Conservation (phyloP, 176 grass and related monocot species). For the Pharus latifolius region DNA sequence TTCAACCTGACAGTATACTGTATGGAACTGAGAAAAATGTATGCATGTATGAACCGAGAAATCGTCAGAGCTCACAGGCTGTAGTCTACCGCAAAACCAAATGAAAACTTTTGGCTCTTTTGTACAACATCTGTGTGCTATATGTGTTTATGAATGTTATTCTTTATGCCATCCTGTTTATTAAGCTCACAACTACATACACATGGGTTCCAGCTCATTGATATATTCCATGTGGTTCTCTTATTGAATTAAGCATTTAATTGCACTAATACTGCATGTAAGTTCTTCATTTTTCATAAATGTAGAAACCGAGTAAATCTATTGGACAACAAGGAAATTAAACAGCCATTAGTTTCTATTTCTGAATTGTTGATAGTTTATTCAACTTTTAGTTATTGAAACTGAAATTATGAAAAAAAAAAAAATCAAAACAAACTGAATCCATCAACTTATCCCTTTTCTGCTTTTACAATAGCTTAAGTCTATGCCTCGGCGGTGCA, state of each 20-base stretch:
- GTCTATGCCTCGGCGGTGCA: too few relatives aligned
- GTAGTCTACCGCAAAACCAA: neutral
- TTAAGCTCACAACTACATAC: too few relatives aligned
- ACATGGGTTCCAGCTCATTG: too few relatives aligned
- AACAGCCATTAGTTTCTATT: neutral
- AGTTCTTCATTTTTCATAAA: neutral
- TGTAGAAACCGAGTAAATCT: neutral
- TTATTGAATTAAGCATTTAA: neutral
- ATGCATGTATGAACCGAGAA: neutral
- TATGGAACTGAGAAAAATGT: too few relatives aligned
- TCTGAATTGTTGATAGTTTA: neutral
- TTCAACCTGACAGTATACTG: too few relatives aligned
- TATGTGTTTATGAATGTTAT: too few relatives aligned
- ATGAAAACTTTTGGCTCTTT: neutral
- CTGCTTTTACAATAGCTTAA: too few relatives aligned
- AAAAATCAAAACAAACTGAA: too few relatives aligned
- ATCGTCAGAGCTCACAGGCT: neutral
- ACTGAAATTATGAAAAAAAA: too few relatives aligned
- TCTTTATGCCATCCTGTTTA: neutral
- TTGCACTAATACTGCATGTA: neutral
- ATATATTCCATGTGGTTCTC: too few relatives aligned
- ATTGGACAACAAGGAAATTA: neutral
- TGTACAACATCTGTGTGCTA: neutral
- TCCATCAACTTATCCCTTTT: too few relatives aligned
- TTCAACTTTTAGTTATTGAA: neutral